phyloP scores from a whole-genome alignment of 768 basidiomycete genomes.

The Hydnum rufescens region DNA sequence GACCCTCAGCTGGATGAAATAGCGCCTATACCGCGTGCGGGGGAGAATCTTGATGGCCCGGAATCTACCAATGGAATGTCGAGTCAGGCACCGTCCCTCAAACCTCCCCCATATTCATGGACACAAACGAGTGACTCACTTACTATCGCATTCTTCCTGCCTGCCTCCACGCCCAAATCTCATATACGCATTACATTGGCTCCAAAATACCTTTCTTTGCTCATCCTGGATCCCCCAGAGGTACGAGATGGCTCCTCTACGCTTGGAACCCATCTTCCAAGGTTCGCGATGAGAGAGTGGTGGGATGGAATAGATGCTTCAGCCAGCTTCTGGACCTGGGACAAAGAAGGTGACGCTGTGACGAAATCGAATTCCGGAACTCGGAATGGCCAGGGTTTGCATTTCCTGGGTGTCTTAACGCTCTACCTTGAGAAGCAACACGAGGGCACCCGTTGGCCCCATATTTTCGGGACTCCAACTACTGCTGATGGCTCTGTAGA shows the following conservation, averaged over 20 bases:
- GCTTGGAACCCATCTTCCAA: conserved; percentile 27
- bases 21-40: conserved; percentile 43
- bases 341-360: conserved; percentile 46
- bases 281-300: conserved; percentile 37
- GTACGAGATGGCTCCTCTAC: conserved; percentile 10
- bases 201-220: conserved; percentile 41
- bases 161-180: conserved; percentile 39
- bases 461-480: conserved; percentile 36
- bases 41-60: conserved; percentile 32
- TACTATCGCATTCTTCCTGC: conserved; percentile 70
- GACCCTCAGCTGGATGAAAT: conserved; percentile 47
- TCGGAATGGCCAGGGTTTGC: neutral
- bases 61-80: no score
- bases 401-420: conserved; percentile 37
- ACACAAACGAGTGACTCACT: conserved; percentile 70
- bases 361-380: conserved; percentile 15
- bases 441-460: conserved; percentile 68
- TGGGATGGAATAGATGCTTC: conserved; percentile 68
- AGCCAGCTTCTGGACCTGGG: conserved; percentile 88
- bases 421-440: conserved; percentile 76
- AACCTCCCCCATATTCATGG: conserved; percentile 81
- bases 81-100: conserved; percentile 18
- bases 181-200: conserved; percentile 51
- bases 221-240: conserved; percentile 25
- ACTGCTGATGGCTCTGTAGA: conserved; percentile 22